phyloP scores from a whole-genome alignment of 805 yeast species.

The Candida mattraensis region DNA sequence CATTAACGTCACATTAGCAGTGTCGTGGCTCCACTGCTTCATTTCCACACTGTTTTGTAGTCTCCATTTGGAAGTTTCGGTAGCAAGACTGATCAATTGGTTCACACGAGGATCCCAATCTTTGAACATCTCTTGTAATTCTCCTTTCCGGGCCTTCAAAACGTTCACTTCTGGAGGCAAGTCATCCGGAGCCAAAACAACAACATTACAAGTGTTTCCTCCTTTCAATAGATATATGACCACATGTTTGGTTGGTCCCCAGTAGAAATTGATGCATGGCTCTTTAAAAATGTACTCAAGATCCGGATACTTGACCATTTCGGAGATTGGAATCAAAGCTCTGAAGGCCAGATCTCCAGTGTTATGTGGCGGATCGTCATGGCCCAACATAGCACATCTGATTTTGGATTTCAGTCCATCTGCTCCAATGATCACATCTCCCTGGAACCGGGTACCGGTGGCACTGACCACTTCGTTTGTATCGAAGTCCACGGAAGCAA shows the following conservation, averaged over 20 bases:
- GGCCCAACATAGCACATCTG: conserved; percentile 7
- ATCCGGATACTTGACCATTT: conserved; percentile 10
- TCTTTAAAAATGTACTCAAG: conserved; percentile 10
- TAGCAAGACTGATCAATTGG: conserved; percentile 7
- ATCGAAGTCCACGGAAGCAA: conserved; percentile 4
- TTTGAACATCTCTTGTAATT: conserved; percentile 4
- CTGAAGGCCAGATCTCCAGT: conserved; percentile 14
- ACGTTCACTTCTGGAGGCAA: conserved; percentile 7
- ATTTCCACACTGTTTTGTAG: conserved; percentile 11
- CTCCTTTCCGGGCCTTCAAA: conserved; percentile 7
- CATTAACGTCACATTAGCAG: conserved; percentile 9
- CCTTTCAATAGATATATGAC: conserved; percentile 11
- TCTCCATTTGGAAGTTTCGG: conserved; percentile 10
- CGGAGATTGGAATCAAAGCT: conserved; percentile 8
- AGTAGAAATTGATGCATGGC: conserved; percentile 12
- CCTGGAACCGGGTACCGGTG: conserved; percentile 2
- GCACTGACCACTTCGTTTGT: conserved; percentile 5
- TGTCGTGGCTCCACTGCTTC: conserved; percentile 7
- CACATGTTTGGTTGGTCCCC: conserved; percentile 14
- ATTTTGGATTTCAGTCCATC: conserved; percentile 12
- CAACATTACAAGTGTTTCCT: conserved; percentile 12
- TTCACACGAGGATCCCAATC: conserved; percentile 12
- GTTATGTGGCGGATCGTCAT: conserved; percentile 9
- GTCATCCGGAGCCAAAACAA: conserved; percentile 11
- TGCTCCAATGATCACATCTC: conserved; percentile 13